Percentiles rank a stretch among this genome's conserved stretches.
These are phyloP conservation scores for Ophiocordyceps camponoti-leonardi DNA, from an alignment of 2,329 filamentous ascomycete genomes.

Conservation along the genomic window DNA sequence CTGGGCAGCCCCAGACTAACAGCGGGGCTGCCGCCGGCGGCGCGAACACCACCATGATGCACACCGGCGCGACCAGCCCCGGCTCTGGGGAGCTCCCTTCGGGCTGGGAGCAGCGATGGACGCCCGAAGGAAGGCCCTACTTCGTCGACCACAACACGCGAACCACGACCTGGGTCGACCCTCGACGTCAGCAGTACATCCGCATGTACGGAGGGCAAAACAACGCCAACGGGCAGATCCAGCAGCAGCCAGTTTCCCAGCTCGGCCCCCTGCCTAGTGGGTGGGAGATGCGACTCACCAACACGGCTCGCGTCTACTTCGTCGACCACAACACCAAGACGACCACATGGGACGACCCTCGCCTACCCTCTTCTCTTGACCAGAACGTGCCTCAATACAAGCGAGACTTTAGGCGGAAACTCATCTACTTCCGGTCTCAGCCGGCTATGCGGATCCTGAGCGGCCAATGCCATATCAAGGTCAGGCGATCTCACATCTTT, in stretches of 20 bases:
- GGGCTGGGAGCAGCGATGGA: conserved; percentile 92
- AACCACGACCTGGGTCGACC: conserved; percentile 97
- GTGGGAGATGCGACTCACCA: conserved; percentile 99
- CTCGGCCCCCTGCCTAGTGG: conserved; percentile 88
- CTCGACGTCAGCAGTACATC: conserved; percentile 92
- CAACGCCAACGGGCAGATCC: conserved; percentile 69
- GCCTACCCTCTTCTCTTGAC: conserved; percentile 85
- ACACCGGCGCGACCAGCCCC: conserved; percentile 80
- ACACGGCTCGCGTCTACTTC: conserved; percentile 95
- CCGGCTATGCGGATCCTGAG: conserved; percentile 89
- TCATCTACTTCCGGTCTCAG: conserved; percentile 98
- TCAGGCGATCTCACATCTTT: conserved; percentile 90
- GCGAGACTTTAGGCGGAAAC: conserved; percentile 91
- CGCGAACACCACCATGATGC: conserved; percentile 59
- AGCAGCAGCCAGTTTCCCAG: conserved; percentile 95
- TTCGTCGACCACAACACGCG: conserved; percentile 98
- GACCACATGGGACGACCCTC: conserved; percentile 95
- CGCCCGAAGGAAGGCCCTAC: conserved; percentile 85
- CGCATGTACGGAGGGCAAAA: conserved; percentile 89
- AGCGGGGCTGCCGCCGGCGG: conserved; percentile 15
- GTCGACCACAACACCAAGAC: conserved; percentile 99
- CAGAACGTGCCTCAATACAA: conserved; percentile 99
- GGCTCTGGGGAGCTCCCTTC: conserved; percentile 89
- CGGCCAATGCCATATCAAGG: conserved; percentile 96
- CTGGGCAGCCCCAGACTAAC: conserved; percentile 25